Evolutionary conservation across 2,329 filamentous ascomycete species (phyloP), one percentile per base, ranked within the genome.

Genomic region (Chrysoporthe cubensis): DNA sequence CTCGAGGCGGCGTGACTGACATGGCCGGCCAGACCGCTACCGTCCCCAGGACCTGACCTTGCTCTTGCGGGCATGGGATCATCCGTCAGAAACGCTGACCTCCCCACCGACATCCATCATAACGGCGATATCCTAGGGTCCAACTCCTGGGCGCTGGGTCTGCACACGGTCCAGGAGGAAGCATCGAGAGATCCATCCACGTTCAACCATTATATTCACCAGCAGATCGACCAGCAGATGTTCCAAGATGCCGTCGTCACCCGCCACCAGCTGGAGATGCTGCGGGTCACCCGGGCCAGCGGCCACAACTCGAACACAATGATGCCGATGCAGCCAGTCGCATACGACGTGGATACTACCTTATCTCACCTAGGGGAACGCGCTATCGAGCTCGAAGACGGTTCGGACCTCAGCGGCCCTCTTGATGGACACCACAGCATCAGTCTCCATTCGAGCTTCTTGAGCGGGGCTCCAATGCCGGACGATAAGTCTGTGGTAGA

Each of bases 1-100:
- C 13, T 32, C 8, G 26, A 2, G 14, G 9, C 16, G 11, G 21
- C 4, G 26, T 5, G 21, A 34, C 62, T 63, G 48, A 44, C n/a
- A n/a, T n/a, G 18, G n/a, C 44, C 6, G 13, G 1, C n/a, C 60
- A 66, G 48, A 37, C 64, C 63, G 14, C 48, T 44, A 13, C 7
- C 26, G 6, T 50, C 34, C 8, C 26, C 48, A 13, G 54, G 18
- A 14, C 18, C 64, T 32, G 69, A 70, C 7, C 48, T 71, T n/a
- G 69, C 69, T 9, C 59, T 71, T n/a, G 69, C 69, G n/a, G 69
- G 67, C n/a, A 37, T 71, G 42, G 71, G 67, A 11, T 58, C 64
- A 13, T 64, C 65, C 18, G 64, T 69, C 26, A 62, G 58, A 14
- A 44, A 62, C 18, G 46, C 42, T 18, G 26, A 59, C 52, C 44